phyloP scores from a whole-genome alignment of 768 basidiomycete species.

The Coprinopsis marcescibilis region DNA sequence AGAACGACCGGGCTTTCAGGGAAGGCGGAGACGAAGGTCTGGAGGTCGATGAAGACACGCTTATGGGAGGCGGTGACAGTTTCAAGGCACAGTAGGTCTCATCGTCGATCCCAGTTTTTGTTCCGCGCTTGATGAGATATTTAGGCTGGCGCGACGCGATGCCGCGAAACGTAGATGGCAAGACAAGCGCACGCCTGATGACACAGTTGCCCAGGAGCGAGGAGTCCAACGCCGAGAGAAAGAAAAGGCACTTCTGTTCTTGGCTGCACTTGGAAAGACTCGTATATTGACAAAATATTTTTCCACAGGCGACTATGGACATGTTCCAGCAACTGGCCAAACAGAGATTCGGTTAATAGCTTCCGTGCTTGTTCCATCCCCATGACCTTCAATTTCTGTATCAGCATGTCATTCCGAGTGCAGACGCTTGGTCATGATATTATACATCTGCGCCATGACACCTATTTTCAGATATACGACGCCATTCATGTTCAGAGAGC shows the following conservation, averaged over 20 bases:
- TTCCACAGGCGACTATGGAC: slow-evolving; percentile 85
- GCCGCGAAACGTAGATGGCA: slow-evolving; percentile 59
- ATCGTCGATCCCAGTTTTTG: slow-evolving; percentile 4
- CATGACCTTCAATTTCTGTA: slow-evolving; percentile 4
- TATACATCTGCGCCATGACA: no score
- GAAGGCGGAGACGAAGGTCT: slow-evolving; percentile 74
- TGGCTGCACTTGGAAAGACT: neutral
- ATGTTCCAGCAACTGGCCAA: slow-evolving; percentile 95
- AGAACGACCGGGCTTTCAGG: slow-evolving; percentile 62
- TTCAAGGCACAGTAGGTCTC: slow-evolving; percentile 68
- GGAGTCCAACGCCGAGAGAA: slow-evolving; percentile 61
- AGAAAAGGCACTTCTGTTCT: slow-evolving; percentile 44
- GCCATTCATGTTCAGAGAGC: no score
- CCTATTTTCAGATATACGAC: no score
- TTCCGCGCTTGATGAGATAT: slow-evolving; percentile 5
- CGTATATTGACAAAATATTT: neutral
- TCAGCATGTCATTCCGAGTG: no score
- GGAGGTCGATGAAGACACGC: slow-evolving; percentile 71
- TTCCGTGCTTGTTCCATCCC: slow-evolving; percentile 18
- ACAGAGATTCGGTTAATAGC: slow-evolving; percentile 66
- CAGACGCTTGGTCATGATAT: no score
- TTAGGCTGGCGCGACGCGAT: slow-evolving; percentile 62
- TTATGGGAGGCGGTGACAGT: slow-evolving; percentile 80
- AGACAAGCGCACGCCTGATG: slow-evolving; percentile 49
- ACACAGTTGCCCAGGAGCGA: slow-evolving; percentile 52